A percentile compares a stretch with the other conserved stretches of the same genome.
Evolutionary conservation across 495 filamentous ascomycete genomes (phyloP).

Genomic region (Podospora fimiseda): DNA sequence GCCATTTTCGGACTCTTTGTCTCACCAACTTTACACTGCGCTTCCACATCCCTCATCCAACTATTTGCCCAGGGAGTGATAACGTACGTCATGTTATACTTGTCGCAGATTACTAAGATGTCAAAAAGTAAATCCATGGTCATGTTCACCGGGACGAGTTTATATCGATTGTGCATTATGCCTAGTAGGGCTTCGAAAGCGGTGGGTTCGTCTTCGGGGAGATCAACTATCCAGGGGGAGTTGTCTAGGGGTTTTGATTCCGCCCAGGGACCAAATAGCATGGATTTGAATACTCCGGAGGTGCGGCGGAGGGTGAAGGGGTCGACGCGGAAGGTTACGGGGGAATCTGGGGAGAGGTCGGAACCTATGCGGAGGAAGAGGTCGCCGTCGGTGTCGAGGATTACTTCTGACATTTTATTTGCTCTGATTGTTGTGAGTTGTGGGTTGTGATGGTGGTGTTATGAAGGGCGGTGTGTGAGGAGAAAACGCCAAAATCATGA

Average conservation of each 20-base stretch:
- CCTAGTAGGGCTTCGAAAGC: not conserved
- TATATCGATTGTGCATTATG: not conserved
- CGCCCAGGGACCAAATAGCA: slow-evolving; percentile 23
- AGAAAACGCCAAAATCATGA: too few relatives aligned
- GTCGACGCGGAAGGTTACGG: slow-evolving; percentile 21
- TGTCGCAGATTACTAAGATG: not conserved
- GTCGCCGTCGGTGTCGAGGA: slow-evolving; percentile 3
- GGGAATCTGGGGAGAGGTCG: not conserved
- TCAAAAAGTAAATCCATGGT: not conserved
- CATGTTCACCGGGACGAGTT: not conserved
- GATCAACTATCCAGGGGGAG: slow-evolving; percentile 19
- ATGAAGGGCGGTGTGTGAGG: too few relatives aligned
- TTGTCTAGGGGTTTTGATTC: slow-evolving; percentile 20
- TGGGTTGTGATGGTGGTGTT: too few relatives aligned
- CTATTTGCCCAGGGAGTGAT: too few relatives aligned
- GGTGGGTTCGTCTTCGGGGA: slow-evolving; percentile 24
- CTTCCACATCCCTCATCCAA: too few relatives aligned
- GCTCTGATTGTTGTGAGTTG: too few relatives aligned
- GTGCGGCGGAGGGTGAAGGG: slow-evolving; percentile 16
- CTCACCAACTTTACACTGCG: too few relatives aligned
- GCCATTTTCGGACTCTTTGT: too few relatives aligned
- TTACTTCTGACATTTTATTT: too few relatives aligned
- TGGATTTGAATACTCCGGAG: slow-evolving; percentile 24
- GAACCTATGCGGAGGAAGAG: slow-evolving; percentile 1
- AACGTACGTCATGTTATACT: too few relatives aligned